Percentiles rank a stretch among this genome's conserved stretches.
Evolutionary conservation across 441 rosid species (phyloP).

Genomic region (Populus trichocarpa): DNA sequence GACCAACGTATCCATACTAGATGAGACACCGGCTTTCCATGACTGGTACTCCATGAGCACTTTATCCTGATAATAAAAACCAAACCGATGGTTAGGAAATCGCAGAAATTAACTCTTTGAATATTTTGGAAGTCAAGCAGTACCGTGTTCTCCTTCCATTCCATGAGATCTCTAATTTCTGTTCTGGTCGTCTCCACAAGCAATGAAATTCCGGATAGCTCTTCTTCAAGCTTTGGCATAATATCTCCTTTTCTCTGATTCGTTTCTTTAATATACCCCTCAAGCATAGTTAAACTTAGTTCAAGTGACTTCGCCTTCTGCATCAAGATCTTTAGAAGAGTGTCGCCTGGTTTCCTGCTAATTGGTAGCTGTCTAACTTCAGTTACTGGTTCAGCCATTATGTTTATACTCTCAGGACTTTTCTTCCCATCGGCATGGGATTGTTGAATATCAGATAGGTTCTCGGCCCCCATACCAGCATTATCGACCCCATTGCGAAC

Average conservation of each 20-base stretch:
- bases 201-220: slow-evolving; percentile 40
- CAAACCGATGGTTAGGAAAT: background rate
- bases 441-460: slow-evolving; percentile 30
- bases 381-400: slow-evolving; percentile 45
- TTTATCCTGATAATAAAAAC: slow-evolving; percentile 42
- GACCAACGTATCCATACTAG: slow-evolving; percentile 50
- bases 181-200: slow-evolving; percentile 49
- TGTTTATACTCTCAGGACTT: slow-evolving; percentile 21
- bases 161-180: slow-evolving; percentile 46
- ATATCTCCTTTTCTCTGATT: slow-evolving; percentile 47
- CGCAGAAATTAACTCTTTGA: background rate
- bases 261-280: slow-evolving; percentile 64
- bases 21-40: slow-evolving; percentile 57
- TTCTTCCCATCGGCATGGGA: slow-evolving; percentile 26
- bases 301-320: slow-evolving; percentile 78
- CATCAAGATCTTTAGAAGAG: slow-evolving; percentile 77
- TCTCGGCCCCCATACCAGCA: slow-evolving; percentile 21
- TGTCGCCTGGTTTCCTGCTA: slow-evolving; percentile 56
- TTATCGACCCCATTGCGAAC: slow-evolving; percentile 19
- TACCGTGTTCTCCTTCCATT: slow-evolving; percentile 67
- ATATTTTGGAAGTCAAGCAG: background rate
- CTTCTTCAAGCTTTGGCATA: slow-evolving; percentile 53
- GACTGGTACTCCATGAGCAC: slow-evolving; percentile 44
- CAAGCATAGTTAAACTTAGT: slow-evolving; percentile 60
- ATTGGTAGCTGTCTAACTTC: slow-evolving; percentile 61